Conservation (phyloP, 2,329 filamentous ascomycete species). For the Drechslerella dactyloides region DNA sequence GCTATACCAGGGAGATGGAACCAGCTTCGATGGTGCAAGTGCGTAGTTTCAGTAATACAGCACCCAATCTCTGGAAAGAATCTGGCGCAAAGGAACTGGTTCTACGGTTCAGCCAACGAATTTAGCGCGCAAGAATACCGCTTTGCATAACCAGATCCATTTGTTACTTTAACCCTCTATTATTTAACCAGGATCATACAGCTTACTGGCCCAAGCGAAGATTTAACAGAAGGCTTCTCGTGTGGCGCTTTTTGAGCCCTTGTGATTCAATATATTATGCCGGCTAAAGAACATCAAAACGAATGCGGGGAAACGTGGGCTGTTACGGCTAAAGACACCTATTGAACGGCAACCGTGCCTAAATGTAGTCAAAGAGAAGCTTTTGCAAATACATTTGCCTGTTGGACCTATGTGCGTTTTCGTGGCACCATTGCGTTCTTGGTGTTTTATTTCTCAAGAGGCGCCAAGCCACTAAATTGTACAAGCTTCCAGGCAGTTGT, state of each 20-base stretch:
- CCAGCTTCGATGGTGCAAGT: background rate
- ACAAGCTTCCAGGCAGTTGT: background rate
- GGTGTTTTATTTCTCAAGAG: background rate
- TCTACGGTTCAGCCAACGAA: too few species aligned
- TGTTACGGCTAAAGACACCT: conserved; percentile 11
- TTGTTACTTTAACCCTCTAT: too few species aligned
- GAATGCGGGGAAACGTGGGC: conserved; percentile 38
- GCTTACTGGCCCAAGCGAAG: background rate
- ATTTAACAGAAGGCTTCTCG: background rate
- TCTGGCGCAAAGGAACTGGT: too few species aligned
- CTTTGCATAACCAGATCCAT: background rate
- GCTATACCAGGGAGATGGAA: background rate
- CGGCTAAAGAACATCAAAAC: conserved; percentile 35
- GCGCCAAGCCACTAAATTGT: background rate
- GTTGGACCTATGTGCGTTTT: conserved; percentile 1
- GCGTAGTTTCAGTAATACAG: background rate
- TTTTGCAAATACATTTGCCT: background rate
- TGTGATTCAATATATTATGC: conserved; percentile 23
- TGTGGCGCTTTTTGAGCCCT: conserved; percentile 23
- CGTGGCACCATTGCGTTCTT: background rate
- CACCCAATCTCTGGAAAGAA: background rate
- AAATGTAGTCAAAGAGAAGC: conserved; percentile 10
- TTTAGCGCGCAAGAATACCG: background rate
- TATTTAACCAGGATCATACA: too few species aligned
- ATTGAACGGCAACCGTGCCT: conserved; percentile 45